A percentile compares a stretch with the other conserved stretches of the same genome.
These are phyloP conservation scores for Boletus tomentosulus DNA, from an alignment of 768 basidiomycete species.

Conservation along the genomic window DNA sequence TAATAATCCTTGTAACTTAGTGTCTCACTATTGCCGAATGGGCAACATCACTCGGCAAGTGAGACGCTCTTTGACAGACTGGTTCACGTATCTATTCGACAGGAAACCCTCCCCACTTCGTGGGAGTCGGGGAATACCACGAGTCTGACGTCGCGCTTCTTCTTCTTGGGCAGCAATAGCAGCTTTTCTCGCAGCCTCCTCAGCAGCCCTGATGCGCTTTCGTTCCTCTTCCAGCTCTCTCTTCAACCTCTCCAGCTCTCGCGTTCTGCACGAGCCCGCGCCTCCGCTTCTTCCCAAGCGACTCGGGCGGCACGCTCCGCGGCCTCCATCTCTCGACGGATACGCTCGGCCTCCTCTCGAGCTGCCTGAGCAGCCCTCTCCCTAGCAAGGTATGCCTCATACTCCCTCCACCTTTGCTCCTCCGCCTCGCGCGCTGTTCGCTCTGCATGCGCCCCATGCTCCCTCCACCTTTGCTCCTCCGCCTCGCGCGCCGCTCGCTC, in stretches of 20 bases:
- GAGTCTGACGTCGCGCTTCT: constrained; percentile 17
- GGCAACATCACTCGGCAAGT: no score
- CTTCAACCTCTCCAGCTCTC: constrained; percentile 13
- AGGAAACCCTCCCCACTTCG: no score
- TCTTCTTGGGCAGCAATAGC: constrained; percentile 25
- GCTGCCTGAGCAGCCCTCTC: constrained; percentile 24
- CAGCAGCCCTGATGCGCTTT: constrained; percentile 11
- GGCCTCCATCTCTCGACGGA: constrained; percentile 19
- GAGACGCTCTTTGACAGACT: no score
- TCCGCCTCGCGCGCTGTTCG: constrained; percentile 21
- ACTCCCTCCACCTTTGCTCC: constrained; percentile 13
- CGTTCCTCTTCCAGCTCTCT: constrained; percentile 23
- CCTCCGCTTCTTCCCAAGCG: constrained; percentile 23
- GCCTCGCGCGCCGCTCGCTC: no score
- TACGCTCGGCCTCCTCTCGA: constrained; percentile 20
- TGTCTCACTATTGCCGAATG: no score
- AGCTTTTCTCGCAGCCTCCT: constrained; percentile 22
- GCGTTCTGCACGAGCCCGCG: constrained; percentile 22
- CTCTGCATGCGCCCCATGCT: no score
- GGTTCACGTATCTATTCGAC: no score
- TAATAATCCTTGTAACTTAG: no score
- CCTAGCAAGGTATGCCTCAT: constrained; percentile 15
- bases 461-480: no score
- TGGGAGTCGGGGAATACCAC: no score
- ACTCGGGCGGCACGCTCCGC: constrained; percentile 21